Evolutionary conservation across 1,284 basidiomycete species (phyloP).

Genomic region (Sporisorium exsertum): DNA sequence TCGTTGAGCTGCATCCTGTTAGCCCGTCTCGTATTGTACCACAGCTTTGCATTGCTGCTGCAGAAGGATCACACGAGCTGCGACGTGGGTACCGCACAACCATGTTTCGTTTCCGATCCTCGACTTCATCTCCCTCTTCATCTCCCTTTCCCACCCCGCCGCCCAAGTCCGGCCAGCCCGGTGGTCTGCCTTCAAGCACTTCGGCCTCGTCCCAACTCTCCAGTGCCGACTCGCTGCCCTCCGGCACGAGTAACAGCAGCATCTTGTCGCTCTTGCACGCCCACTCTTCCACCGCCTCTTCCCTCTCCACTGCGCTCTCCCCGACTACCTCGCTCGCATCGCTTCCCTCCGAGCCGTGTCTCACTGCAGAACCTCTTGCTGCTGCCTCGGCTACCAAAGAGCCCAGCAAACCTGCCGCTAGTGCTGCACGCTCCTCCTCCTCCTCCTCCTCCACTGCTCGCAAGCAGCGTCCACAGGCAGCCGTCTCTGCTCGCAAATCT

Average conservation of each 20-base stretch:
- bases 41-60: background rate
- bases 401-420: conserved; percentile 12
- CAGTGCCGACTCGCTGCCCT: conserved; percentile 18
- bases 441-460: conserved; percentile 9
- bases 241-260: conserved; percentile 32
- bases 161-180: conserved; percentile 3
- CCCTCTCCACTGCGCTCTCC: conserved; percentile 14
- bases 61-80: conserved; percentile 22
- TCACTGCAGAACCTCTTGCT: conserved; percentile 11
- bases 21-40: background rate
- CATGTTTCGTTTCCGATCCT: conserved; percentile 50
- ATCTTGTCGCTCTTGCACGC: conserved; percentile 39
- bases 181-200: conserved; percentile 4
- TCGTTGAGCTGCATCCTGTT: background rate
- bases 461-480: conserved; percentile 5
- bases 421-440: conserved; percentile 6
- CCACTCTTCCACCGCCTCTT: conserved; percentile 25
- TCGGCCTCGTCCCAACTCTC: conserved; percentile 23
- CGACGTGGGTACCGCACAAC: background rate
- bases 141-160: conserved; percentile 11
- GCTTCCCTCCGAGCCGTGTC: conserved; percentile 14
- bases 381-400: background rate
- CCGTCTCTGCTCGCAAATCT: conserved; percentile 10
- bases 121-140: conserved; percentile 25
- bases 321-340: conserved; percentile 19